Evolutionary conservation across 805 yeast genomes (phyloP).

Genomic region (Candida nonsorbophila): DNA sequence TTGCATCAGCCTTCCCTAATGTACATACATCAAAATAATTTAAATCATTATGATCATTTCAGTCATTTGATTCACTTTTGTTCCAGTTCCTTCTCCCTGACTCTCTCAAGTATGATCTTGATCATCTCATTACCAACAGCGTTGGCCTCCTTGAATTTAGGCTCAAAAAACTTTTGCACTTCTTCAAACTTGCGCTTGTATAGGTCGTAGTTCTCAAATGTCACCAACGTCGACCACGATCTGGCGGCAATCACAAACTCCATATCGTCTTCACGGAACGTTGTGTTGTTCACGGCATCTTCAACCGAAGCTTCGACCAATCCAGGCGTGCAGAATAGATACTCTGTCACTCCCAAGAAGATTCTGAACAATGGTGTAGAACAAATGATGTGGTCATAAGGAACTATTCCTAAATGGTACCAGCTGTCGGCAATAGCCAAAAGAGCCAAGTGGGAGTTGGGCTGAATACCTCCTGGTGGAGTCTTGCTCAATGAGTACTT

Average conservation of each 20-base stretch:
- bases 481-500: conserved; percentile 70
- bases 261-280: conserved; percentile 83
- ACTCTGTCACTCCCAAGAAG: conserved; percentile 90
- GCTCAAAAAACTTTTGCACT: conserved; percentile 78
- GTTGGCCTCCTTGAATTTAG: conserved; percentile 85
- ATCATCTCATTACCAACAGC: conserved; percentile 92
- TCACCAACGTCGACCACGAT: conserved; percentile 78
- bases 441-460: conserved; percentile 86
- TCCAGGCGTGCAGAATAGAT: conserved; percentile 78
- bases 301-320: conserved; percentile 74
- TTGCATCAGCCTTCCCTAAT: too few relatives aligned
- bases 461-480: conserved; percentile 63
- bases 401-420: conserved; percentile 78
- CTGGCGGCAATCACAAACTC: conserved; percentile 91
- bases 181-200: conserved; percentile 70
- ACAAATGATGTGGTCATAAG: conserved; percentile 95
- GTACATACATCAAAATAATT: not conserved
- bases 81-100: conserved; percentile 21
- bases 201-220: conserved; percentile 65
- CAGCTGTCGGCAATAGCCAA: conserved; percentile 93
- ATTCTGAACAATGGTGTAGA: conserved; percentile 90
- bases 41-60: not conserved
- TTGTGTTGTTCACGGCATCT: conserved; percentile 59
- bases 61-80: not conserved
- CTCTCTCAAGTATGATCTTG: conserved; percentile 56